phyloP scores from a whole-genome alignment of 768 basidiomycete genomes.

The Artomyces pyxidatus region DNA sequence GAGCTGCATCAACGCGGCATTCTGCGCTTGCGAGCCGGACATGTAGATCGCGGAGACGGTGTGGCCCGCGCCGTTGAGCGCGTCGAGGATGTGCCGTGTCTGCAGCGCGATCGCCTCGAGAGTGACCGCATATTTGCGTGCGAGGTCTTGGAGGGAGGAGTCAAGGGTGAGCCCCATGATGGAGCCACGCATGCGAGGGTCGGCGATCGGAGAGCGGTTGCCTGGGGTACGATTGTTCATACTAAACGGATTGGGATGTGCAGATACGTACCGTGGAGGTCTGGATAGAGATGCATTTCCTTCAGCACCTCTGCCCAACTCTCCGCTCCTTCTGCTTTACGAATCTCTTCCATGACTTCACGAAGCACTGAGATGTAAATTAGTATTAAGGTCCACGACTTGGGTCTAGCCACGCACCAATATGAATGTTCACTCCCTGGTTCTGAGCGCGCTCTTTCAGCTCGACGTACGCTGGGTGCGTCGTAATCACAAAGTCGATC shows the following conservation, averaged over 20 bases:
- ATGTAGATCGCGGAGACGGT: constrained; percentile 79
- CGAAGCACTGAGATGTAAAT: constrained; percentile 47
- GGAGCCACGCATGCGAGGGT: constrained; percentile 90
- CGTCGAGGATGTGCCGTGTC: constrained; percentile 88
- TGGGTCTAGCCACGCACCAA: constrained; percentile 29
- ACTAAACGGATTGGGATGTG: neutral
- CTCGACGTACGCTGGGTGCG: constrained; percentile 75
- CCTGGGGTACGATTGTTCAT: constrained; percentile 36
- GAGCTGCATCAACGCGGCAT: constrained; percentile 79
- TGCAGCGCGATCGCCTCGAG: constrained; percentile 92
- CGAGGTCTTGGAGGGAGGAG: constrained; percentile 68
- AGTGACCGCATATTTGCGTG: constrained; percentile 83
- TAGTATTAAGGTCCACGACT: neutral
- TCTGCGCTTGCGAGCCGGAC: constrained; percentile 91
- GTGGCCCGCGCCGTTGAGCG: constrained; percentile 85
- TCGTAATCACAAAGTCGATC: constrained; percentile 91
- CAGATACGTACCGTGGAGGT: constrained; percentile 65
- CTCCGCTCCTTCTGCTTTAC: constrained; percentile 42
- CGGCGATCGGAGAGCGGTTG: constrained; percentile 94
- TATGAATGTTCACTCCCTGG: constrained; percentile 50
- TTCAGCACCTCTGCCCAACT: constrained; percentile 80
- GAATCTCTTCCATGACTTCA: constrained; percentile 61
- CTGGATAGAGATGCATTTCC: constrained; percentile 91
- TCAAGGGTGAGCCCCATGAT: constrained; percentile 83
- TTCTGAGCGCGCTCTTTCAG: constrained; percentile 58